Conservation (phyloP, 371 early-diverging fungal genomes). For the Haplosporangium sp. region DNA sequence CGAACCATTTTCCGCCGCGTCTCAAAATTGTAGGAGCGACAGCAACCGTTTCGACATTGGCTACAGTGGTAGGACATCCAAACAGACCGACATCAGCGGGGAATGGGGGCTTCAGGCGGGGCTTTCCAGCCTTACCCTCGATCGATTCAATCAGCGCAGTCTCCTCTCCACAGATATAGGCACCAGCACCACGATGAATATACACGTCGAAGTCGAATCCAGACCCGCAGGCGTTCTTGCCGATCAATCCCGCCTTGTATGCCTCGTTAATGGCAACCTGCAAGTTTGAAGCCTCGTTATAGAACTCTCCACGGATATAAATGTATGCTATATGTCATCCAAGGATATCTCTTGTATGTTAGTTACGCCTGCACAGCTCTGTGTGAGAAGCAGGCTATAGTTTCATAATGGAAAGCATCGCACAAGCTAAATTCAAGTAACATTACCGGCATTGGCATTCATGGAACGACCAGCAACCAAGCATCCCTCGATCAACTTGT, state of each 20-base stretch:
- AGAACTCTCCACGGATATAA: constrained; percentile 98
- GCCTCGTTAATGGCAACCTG: constrained; percentile 97
- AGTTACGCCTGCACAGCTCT: no score
- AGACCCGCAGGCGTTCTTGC: constrained; percentile 96
- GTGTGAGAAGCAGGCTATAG: no score
- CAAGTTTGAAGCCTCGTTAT: constrained; percentile 94
- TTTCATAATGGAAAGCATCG: no score
- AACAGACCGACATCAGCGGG: constrained; percentile 98
- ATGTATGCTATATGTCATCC: constrained; percentile 79
- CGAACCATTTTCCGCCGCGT: constrained; percentile 95
- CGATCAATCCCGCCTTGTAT: constrained; percentile 95
- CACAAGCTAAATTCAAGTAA: no score
- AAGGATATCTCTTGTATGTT: no score
- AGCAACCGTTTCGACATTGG: constrained; percentile 98
- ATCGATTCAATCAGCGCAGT: constrained; percentile 97
- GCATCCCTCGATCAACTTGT: constrained; percentile 98
- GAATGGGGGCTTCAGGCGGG: constrained; percentile 98
- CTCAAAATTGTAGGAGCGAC: constrained; percentile 97
- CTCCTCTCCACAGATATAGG: constrained; percentile 98
- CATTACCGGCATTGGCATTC: constrained; percentile 91
- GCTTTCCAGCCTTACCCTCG: constrained; percentile 98
- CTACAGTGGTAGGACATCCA: constrained; percentile 98
- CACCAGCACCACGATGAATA: constrained; percentile 97
- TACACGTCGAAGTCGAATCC: constrained; percentile 97
- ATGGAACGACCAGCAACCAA: constrained; percentile 96